phyloP scores from a whole-genome alignment of 495 filamentous ascomycete genomes.

The Talaromyces borbonicus region DNA sequence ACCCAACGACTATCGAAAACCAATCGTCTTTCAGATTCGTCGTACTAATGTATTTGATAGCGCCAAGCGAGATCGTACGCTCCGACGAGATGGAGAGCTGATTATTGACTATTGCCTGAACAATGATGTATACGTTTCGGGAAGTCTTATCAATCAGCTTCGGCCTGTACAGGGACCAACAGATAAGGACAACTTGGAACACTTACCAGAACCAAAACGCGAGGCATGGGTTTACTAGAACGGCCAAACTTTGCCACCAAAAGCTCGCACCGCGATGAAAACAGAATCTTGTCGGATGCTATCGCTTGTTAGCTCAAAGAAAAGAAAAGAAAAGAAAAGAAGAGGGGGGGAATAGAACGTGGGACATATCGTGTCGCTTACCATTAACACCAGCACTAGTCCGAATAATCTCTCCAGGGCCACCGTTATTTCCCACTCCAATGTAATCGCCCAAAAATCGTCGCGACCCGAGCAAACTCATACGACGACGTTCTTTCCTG shows the following conservation, averaged over 20 bases:
- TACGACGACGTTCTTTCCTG: slow-evolving; percentile 83
- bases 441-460: slow-evolving; percentile 95
- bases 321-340: not conserved
- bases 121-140: slow-evolving; percentile 76
- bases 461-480: slow-evolving; percentile 80
- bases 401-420: slow-evolving; percentile 73
- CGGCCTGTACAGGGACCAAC: not conserved
- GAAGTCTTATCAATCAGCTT: slow-evolving; percentile 43
- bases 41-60: slow-evolving; percentile 74
- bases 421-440: slow-evolving; percentile 68
- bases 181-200: not conserved
- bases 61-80: slow-evolving; percentile 67
- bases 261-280: slow-evolving; percentile 83
- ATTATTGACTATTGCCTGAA: slow-evolving; percentile 72
- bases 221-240: slow-evolving; percentile 83
- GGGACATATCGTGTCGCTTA: no score
- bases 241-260: slow-evolving; percentile 90
- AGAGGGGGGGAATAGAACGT: no score
- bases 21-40: slow-evolving; percentile 87
- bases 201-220: slow-evolving; percentile 68
- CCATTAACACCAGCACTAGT: slow-evolving; percentile 53
- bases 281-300: slow-evolving; percentile 64
- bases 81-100: slow-evolving; percentile 74
- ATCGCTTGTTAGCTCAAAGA: slow-evolving; percentile 9
- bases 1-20: slow-evolving; percentile 86